A percentile compares a stretch with the other conserved stretches of the same genome.
phyloP scores from a whole-genome alignment of 1,139 yeast species.

The Scheffersomyces cryptocercus region DNA sequence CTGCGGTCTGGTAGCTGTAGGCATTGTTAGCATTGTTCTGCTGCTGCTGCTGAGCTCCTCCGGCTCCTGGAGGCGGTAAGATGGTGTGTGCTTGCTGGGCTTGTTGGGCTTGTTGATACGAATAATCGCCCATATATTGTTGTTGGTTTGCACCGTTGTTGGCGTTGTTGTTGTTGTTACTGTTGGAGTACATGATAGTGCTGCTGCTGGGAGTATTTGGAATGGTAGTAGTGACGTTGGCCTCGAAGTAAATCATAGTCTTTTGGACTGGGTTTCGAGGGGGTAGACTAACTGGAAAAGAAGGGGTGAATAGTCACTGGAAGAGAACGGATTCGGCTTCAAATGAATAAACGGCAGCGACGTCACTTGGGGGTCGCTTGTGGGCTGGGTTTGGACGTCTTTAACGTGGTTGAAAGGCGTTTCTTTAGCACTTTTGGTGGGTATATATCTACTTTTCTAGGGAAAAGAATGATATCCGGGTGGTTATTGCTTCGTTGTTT shows the following conservation, averaged over 20 bases:
- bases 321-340: no score
- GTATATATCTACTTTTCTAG: no score
- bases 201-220: slow-evolving; percentile 11
- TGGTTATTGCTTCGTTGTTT: no score
- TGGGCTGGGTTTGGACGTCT: no score
- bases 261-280: no score
- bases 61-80: not conserved
- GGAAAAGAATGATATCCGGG: no score
- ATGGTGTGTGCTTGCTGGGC: slow-evolving; percentile 4
- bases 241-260: slow-evolving; percentile 19
- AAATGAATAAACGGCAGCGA: no score
- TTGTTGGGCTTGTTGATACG: slow-evolving; percentile 13
- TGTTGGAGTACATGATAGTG: slow-evolving; percentile 10
- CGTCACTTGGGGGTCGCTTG: no score
- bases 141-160: slow-evolving; percentile 4
- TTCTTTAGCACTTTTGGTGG: no score
- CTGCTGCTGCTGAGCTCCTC: not conserved
- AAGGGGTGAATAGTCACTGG: no score
- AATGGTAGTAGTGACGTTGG: slow-evolving; percentile 19
- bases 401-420: no score
- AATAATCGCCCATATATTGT: slow-evolving; percentile 13
- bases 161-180: slow-evolving; percentile 6
- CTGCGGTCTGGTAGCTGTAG: slow-evolving; percentile 1
- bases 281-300: no score
- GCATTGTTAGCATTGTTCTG: not conserved